Evolutionary conservation across 2,329 filamentous ascomycete genomes (phyloP), one percentile per base, ranked within the genome.

Genomic region (Sarocladium brachiariae): DNA sequence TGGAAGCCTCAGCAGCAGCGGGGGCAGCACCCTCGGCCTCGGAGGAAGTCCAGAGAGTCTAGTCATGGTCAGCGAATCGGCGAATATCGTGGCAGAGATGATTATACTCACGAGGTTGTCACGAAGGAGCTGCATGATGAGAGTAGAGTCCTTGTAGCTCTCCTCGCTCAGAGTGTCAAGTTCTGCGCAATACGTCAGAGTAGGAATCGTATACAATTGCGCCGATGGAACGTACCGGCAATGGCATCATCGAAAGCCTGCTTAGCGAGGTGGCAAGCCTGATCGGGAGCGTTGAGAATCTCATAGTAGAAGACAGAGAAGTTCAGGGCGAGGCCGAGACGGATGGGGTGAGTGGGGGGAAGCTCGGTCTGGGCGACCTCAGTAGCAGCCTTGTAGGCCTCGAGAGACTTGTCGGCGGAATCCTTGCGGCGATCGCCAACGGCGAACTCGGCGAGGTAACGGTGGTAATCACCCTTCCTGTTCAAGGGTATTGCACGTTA

Each of bases 251-350:
- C 92, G 68, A 97, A 97, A 49, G 93, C 92, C 80, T 97, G 92
- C 85, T 97, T 97, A 74, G 92, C 92, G 61, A 96, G 84, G 73
- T 96, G 91, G 85, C 92, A 96, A 68, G 91, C 92, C 77, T 95
- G 92, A 72, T 97, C 93, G 58, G 92, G 92, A 38, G 92, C 90
- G 81, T 97, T 99, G 66, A 97, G 81, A 70, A 97, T 99, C 84
- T 99, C 93, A 73, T 99, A 99, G 86, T 97, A 97, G 82, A 96
- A 97, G 66, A 96, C 91, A 59, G 91, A 96, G 84, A 97, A 96
- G 86, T 96, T 97, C 63, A 97, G 84, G 61, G 92, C 92, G 65
- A 97, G 86, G 72, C 92, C 92, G 59, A 97, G 89, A 66, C 92
- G 91, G 77, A 97, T 97, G 63, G 92, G 92, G 81, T 97, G 92